Evolutionary conservation across 2,329 filamentous ascomycete species (phyloP).

Genomic region (Cladosporium velox): DNA sequence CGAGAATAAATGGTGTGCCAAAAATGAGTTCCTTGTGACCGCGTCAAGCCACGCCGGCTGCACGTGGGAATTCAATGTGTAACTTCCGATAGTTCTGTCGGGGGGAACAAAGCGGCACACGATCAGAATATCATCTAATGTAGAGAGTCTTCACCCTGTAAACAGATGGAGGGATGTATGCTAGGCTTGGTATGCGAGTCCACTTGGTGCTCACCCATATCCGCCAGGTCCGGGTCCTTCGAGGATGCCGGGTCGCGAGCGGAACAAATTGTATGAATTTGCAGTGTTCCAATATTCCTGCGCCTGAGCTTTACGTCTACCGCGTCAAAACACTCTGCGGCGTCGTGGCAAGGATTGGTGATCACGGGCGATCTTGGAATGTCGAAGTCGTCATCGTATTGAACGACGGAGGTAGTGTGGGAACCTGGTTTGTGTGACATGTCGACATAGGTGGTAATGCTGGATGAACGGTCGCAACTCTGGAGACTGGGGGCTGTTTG

Average conservation of each 20-base stretch:
- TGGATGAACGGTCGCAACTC: background rate
- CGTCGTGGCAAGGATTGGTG: background rate
- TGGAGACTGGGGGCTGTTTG: background rate
- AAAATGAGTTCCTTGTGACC: background rate
- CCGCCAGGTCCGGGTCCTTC: background rate
- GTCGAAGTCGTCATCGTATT: background rate
- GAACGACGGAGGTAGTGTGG: background rate
- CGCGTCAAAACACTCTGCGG: background rate
- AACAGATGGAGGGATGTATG: background rate
- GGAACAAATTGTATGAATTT: background rate
- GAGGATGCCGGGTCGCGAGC: background rate
- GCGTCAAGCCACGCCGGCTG: background rate
- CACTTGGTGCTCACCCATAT: too few relatives aligned
- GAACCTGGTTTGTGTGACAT: background rate
- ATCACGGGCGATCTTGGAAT: background rate
- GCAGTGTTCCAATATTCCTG: background rate
- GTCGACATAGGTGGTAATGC: background rate
- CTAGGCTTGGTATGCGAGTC: background rate
- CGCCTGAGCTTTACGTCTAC: background rate
- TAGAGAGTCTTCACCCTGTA: too few relatives aligned
- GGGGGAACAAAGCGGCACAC: too few relatives aligned
- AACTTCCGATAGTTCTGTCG: background rate
- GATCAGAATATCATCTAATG: too few relatives aligned
- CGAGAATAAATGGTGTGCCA: background rate
- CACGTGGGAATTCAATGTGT: background rate